Base-by-base conservation (phyloP, 352 stramenopile genomes). In the Globisporangium sylvaticum region DNA sequence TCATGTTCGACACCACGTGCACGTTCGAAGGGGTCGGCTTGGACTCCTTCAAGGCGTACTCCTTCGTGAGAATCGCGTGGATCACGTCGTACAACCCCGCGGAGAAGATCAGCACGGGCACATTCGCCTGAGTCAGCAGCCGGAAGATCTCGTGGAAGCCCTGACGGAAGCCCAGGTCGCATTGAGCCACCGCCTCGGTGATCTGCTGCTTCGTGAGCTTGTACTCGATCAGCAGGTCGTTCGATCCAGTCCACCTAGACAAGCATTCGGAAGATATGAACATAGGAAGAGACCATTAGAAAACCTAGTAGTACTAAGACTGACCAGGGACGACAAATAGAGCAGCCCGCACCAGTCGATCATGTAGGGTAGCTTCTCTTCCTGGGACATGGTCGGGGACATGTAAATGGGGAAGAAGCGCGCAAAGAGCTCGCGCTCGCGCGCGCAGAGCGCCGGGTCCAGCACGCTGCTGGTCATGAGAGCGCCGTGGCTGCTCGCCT, bases 1-100 rank as follows among this genome's bases (percentile, higher is more conserved):
- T 94, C 70, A 94, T 87, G 71, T 94, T 94, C 64, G 84, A 91
- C 29, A 94, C 68, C 4, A 94, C 83, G 68, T 94, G 87, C 24
- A 94, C 73, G 61, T 94, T 94, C 22, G 65, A 67, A 2, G 77
- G 77, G 3, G 75, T 67, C 4, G 34, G 75, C 14, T 76, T 67
- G 34, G 34, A 42, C 4, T 39, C 56, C 29, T 77, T 58, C 75
- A 77, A n/a, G 8, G 77, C 79, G 62, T 81, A 92, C 54, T 88
- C 80, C 46, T 89, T 88, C 55, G 83, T 56, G 32, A 94, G 74
- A n/a, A 91, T 73, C 0, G 74, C 82, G 44, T 90, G 83, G 63
- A 94, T 94, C n/a, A 94, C 85, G 61, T 94, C 85, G 62, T 89
- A 89, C 0, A 94, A 68, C 20, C 80, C 80, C 1, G 80, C 80